Evolutionary conservation across 2,329 filamentous ascomycete species (phyloP), one percentile per base, ranked within the genome.

Genomic region (Cytospora piceicola): DNA sequence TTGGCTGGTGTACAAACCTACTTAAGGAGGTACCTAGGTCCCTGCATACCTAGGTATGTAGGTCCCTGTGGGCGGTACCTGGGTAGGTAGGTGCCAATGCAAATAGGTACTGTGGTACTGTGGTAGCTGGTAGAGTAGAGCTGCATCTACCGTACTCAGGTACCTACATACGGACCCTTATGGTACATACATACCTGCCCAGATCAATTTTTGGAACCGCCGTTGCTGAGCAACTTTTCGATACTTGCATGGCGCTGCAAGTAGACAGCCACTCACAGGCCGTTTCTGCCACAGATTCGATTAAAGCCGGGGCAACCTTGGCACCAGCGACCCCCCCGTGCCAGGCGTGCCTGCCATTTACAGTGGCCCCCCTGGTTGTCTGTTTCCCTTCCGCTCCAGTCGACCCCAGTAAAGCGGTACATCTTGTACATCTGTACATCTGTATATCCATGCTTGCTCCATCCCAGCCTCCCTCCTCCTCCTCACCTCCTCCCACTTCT

Each of bases 381-480:
- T 22, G 24, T 14, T 22, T n/a, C 46, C 46, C 46, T 24, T 49
- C n/a, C 46, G 11, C n/a, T 12, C n/a, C 7, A 29, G 27, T 29
- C 5, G 27, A 29, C 27, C 27, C n/a, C 42, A 24, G 46, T 49
- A 49, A 49, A n/a, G 20, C n/a, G n/a, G 46, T 49, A 49, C 46
- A 49, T 49, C n/a, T 46, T 29, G 27, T 29, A 29, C 27, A 29
- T 29, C 27, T 29, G 46, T 49, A 24, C 46, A 49, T 49, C 46
- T 49, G n/a, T 22, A 22, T n/a, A 49, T 22, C n/a, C 46, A 22
- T 12, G 46, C 42, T 22, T 22, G n/a, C 46, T 49, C 46, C 46
- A 49, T 49, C 46, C 46, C 46, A 49, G 46, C 46, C 46, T 49
- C 46, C 42, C 42, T 49, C 46, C 46, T 49, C 46, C 46, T 36